Conservation (phyloP, 768 basidiomycete genomes). For the Mycena floridula region DNA sequence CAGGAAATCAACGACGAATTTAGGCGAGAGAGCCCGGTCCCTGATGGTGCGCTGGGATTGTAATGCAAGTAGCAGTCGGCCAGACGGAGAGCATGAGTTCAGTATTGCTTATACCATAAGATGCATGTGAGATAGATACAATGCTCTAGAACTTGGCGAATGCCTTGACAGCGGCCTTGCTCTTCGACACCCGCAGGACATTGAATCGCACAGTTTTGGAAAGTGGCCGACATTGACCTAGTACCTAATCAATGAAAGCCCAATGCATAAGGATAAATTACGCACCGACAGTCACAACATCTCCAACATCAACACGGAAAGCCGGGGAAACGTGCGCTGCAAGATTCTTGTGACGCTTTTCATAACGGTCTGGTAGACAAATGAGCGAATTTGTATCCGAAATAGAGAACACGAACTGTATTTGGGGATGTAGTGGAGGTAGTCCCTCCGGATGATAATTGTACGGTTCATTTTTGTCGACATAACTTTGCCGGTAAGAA, state of each 20-base stretch:
- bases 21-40: too few species aligned
- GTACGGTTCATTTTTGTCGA: constrained; percentile 99
- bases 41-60: constrained; percentile 9
- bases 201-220: constrained; percentile 99
- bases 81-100: constrained; percentile 1
- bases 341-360: constrained; percentile 98
- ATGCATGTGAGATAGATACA: constrained; percentile 2
- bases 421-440: constrained; percentile 96
- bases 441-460: constrained; percentile 91
- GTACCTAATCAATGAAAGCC: not conserved
- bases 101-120: too few species aligned
- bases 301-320: constrained; percentile 96
- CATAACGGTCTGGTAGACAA: constrained; percentile 76
- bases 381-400: not conserved
- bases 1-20: not conserved
- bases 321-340: constrained; percentile 96
- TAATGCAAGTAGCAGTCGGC: not conserved
- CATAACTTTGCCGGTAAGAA: constrained; percentile 94
- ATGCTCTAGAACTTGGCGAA: constrained; percentile 94
- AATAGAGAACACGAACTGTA: constrained; percentile 66
- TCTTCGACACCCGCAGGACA: constrained; percentile 91
- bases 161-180: constrained; percentile 83
- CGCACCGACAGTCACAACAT: constrained; percentile 91
- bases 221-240: constrained; percentile 97
- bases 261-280: constrained; percentile 13